Conservation (phyloP, 164 flowering plant species). For the Kingdonia uniflora region DNA sequence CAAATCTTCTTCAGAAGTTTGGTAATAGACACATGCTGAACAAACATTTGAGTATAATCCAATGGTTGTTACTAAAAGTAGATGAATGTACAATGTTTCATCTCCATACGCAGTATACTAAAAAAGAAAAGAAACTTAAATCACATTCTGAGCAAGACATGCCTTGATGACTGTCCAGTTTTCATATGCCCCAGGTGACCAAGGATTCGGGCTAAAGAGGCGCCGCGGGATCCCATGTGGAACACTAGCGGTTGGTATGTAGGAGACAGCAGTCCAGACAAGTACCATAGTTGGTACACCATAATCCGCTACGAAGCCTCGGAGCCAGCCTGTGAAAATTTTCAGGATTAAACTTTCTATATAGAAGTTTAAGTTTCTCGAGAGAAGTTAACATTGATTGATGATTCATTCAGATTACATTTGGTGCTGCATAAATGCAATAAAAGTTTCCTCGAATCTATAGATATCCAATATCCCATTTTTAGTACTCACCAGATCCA, state of each 20-base stretch:
- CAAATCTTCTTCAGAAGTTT: too few species aligned
- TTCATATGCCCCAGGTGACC: slow-evolving; percentile 97
- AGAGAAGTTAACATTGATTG: background rate
- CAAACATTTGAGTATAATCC: too few species aligned
- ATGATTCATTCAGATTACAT: too few species aligned
- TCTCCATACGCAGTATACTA: too few species aligned
- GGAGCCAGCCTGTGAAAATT: slow-evolving; percentile 58
- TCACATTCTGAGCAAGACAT: slow-evolving; percentile 11
- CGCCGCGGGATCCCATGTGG: slow-evolving; percentile 90
- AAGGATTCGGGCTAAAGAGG: slow-evolving; percentile 93
- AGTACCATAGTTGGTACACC: slow-evolving; percentile 98
- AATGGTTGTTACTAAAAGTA: too few species aligned
- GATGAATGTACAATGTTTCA: too few species aligned
- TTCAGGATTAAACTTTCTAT: slow-evolving; percentile 3
- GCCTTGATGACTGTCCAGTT: slow-evolving; percentile 96
- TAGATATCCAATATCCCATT: background rate
- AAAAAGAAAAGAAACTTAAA: too few species aligned
- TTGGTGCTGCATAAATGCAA: too few species aligned
- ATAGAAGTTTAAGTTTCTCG: too few species aligned
- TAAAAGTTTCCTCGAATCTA: too few species aligned
- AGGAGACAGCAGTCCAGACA: slow-evolving; percentile 85
- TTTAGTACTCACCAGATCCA: slow-evolving; percentile 55
- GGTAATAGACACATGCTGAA: too few species aligned
- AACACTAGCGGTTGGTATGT: slow-evolving; percentile 62
- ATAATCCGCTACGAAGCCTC: slow-evolving; percentile 89